Evolutionary conservation across 805 yeast species (phyloP).

Genomic region (Yarrowia porcina): DNA sequence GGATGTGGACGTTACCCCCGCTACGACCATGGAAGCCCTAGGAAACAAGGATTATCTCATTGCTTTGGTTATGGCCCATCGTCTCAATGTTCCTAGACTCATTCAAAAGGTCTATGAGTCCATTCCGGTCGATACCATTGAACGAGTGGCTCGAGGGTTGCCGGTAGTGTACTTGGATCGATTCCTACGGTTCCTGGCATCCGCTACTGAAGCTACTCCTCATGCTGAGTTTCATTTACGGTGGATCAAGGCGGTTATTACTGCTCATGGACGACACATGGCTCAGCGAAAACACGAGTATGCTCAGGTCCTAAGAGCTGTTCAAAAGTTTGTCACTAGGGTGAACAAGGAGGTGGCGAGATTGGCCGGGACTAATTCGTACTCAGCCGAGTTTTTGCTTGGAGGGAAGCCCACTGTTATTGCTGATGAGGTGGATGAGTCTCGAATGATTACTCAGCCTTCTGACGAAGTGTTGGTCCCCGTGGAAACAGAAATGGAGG

Average conservation of each 20-base stretch:
- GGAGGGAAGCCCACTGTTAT: neutral
- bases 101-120: slow-evolving; percentile 70
- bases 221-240: slow-evolving; percentile 80
- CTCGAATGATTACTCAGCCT: neutral
- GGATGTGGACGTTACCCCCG: slow-evolving; percentile 89
- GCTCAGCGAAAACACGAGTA: slow-evolving; percentile 59
- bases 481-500: slow-evolving; percentile 30
- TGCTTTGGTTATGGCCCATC: slow-evolving; percentile 88
- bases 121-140: slow-evolving; percentile 67
- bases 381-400: slow-evolving; percentile 30
- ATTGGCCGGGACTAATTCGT: slow-evolving; percentile 35
- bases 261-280: slow-evolving; percentile 75
- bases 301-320: slow-evolving; percentile 59
- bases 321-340: slow-evolving; percentile 72
- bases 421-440: neutral
- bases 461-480: slow-evolving; percentile 36
- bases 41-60: slow-evolving; percentile 60
- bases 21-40: slow-evolving; percentile 60
- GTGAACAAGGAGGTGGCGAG: slow-evolving; percentile 62
- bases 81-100: slow-evolving; percentile 77
- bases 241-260: slow-evolving; percentile 72
- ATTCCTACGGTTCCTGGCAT: slow-evolving; percentile 66
- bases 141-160: slow-evolving; percentile 60
- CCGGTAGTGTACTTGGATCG: slow-evolving; percentile 76
- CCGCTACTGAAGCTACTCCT: slow-evolving; percentile 61